phyloP scores from a whole-genome alignment of 768 basidiomycete genomes.

The Pseudohyphozyma bogoriensis region DNA sequence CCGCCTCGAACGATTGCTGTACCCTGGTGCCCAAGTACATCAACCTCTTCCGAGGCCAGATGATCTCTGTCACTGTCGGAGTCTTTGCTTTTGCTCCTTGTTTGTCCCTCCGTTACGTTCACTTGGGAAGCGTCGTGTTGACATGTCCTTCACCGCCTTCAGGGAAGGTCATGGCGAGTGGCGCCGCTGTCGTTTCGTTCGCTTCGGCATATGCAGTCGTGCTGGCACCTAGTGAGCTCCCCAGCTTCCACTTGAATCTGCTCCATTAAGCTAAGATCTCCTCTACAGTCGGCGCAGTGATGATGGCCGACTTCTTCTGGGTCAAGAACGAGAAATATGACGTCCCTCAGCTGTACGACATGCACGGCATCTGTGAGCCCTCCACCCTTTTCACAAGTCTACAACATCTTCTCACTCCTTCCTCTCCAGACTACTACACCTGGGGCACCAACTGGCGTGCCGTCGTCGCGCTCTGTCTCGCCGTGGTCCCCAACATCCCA shows the following conservation, averaged over 20 bases:
- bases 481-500: background rate
- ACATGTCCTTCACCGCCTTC: conserved; percentile 43
- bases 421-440: background rate
- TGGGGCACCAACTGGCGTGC: background rate
- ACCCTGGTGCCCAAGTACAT: conserved; percentile 61
- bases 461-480: background rate
- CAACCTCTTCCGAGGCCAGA: conserved; percentile 61
- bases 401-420: background rate
- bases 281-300: conserved; percentile 72
- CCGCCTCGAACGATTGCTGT: conserved; percentile 72
- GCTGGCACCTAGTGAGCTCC: background rate
- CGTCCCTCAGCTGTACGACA: conserved; percentile 74
- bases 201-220: background rate
- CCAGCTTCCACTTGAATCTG: background rate
- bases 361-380: conserved; percentile 44
- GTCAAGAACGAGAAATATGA: conserved; percentile 62
- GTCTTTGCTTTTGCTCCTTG: conserved; percentile 39
- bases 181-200: conserved; percentile 27
- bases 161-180: conserved; percentile 65
- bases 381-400: background rate
- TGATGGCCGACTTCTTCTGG: conserved; percentile 63
- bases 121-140: conserved; percentile 39
- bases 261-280: conserved; percentile 61
- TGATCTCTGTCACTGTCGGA: conserved; percentile 68
- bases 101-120: conserved; percentile 33